phyloP scores from a whole-genome alignment of 306 rosid genomes.

The Neltuma alba region DNA sequence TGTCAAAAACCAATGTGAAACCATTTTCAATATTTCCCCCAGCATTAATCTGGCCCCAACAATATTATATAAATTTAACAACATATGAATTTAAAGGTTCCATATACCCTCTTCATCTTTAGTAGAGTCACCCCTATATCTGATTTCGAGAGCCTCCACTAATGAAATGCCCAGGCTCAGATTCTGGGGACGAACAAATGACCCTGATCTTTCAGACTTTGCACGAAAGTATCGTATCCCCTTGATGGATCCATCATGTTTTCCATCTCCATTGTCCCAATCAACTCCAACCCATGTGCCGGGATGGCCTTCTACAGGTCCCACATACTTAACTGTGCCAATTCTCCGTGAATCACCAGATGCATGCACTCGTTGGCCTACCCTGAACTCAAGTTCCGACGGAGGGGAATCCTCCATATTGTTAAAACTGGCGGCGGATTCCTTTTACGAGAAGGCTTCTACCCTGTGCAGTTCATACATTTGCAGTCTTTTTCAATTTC shows the following conservation, averaged over 20 bases:
- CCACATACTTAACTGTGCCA: constrained; percentile 77
- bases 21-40: constrained; percentile 15
- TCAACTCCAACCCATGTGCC: constrained; percentile 90
- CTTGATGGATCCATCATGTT: constrained; percentile 85
- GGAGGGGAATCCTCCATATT: constrained; percentile 56
- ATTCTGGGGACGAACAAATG: constrained; percentile 72
- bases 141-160: constrained; percentile 71
- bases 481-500: background rate
- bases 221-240: constrained; percentile 77
- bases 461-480: constrained; percentile 8
- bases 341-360: constrained; percentile 66
- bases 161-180: constrained; percentile 69
- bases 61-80: background rate
- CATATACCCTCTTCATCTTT: constrained; percentile 85
- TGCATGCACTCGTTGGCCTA: constrained; percentile 74
- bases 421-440: constrained; percentile 29
- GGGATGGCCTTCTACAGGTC: constrained; percentile 70
- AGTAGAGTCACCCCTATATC: constrained; percentile 69
- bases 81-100: constrained; percentile 23
- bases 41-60: background rate
- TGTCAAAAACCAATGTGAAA: constrained; percentile 1
- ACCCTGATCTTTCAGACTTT: constrained; percentile 62
- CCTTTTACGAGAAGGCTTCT: background rate
- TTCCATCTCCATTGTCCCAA: constrained; percentile 83
- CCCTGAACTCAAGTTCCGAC: constrained; percentile 45